phyloP scores from a whole-genome alignment of 139 green algal genomes.

The Tetraselmis chui region DNA sequence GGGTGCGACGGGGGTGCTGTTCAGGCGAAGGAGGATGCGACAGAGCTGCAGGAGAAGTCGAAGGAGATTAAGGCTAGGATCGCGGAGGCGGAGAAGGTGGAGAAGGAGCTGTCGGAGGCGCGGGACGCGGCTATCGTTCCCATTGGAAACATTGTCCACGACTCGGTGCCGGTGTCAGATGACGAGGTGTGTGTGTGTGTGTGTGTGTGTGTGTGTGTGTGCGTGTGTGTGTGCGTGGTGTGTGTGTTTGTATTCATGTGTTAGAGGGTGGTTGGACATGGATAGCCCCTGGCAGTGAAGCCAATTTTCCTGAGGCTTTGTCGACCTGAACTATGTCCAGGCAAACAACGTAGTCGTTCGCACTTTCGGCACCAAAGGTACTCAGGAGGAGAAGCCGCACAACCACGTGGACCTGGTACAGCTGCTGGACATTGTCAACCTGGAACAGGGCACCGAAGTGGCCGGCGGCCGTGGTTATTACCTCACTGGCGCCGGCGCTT shows the following conservation, averaged over 20 bases:
- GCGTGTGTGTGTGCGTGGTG: too few relatives aligned
- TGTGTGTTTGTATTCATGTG: too few relatives aligned
- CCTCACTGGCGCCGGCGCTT: constrained; percentile 79
- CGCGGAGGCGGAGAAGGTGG: constrained; percentile 47
- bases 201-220: too few relatives aligned
- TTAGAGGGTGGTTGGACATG: too few relatives aligned
- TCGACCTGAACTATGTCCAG: too few relatives aligned
- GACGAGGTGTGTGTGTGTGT: constrained; percentile 81
- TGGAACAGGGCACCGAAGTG: constrained; percentile 74
- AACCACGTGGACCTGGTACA: constrained; percentile 96
- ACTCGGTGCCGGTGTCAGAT: constrained; percentile 82
- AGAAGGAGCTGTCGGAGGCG: constrained; percentile 52
- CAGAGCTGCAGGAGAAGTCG: constrained; percentile 72
- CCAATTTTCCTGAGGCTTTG: too few relatives aligned
- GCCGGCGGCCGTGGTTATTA: constrained; percentile 89
- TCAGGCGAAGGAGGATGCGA: constrained; percentile 74
- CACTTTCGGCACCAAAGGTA: constrained; percentile 41
- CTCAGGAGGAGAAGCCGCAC: constrained; percentile 59
- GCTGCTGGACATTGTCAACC: constrained; percentile 85
- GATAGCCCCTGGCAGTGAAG: too few relatives aligned
- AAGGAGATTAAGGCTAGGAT: constrained; percentile 79
- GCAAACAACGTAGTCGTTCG: constrained; percentile 86
- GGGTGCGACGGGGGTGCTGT: constrained; percentile 1
- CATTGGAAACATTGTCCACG: constrained; percentile 98
- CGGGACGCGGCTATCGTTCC: constrained; percentile 61